Evolutionary conservation across 2,329 filamentous ascomycete genomes (phyloP).

Genomic region (Sporothrix phasma): DNA sequence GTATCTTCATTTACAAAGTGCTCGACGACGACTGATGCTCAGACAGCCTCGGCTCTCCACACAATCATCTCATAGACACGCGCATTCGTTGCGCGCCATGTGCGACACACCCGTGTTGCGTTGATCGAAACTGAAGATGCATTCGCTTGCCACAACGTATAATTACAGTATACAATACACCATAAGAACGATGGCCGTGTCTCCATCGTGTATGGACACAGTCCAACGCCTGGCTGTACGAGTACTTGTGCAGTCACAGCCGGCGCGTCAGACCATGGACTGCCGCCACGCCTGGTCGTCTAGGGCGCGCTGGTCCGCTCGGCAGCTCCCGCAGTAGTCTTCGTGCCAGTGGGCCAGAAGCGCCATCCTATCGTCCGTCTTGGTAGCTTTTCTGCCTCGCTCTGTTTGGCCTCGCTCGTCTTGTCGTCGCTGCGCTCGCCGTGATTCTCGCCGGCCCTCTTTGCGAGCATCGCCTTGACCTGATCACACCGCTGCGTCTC

Average conservation of each 20-base stretch:
- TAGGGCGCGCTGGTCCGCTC: conserved; percentile 31
- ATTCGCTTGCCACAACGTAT: no score
- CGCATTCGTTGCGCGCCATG: no score
- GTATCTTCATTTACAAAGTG: no score
- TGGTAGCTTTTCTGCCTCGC: neutral
- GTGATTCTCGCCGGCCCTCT: conserved; percentile 4
- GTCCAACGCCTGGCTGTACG: no score
- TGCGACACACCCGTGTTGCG: no score
- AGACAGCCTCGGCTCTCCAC: no score
- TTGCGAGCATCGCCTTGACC: conserved; percentile 36
- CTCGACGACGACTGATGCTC: no score
- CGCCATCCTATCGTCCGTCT: conserved; percentile 26
- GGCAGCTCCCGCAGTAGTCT: conserved; percentile 48
- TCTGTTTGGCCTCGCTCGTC: conserved; percentile 11
- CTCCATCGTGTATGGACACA: no score
- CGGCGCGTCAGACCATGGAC: conserved; percentile 7
- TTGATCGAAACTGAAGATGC: no score
- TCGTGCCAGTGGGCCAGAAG: conserved; percentile 40
- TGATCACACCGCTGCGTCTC: conserved; percentile 69
- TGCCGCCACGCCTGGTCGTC: conserved; percentile 12
- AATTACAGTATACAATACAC: no score
- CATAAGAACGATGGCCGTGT: neutral
- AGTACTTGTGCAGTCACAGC: neutral
- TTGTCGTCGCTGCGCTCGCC: conserved; percentile 10
- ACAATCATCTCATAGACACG: no score